Conservation (phyloP, 2,329 filamentous ascomycete genomes). For the Fusarium tricinctum region DNA sequence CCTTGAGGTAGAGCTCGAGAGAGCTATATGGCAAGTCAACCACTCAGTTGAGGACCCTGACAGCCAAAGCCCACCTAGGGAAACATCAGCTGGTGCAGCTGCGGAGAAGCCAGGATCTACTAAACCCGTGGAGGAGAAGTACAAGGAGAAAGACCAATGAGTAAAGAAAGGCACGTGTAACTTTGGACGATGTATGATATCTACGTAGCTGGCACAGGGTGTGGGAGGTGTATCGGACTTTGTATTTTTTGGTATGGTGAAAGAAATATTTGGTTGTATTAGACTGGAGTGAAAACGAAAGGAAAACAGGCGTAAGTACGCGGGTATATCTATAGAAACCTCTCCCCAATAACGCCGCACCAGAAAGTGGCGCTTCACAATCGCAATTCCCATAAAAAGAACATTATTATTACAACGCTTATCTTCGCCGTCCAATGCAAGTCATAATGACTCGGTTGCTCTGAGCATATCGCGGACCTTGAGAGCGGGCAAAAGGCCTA, state of each 20-base stretch:
- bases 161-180: conserved; percentile 14
- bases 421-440: conserved; percentile 5
- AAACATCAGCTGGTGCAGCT: conserved; percentile 32
- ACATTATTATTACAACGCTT: conserved; percentile 10
- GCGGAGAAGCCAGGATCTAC: conserved; percentile 29
- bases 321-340: conserved; percentile 50
- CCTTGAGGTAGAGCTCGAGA: conserved; percentile 78
- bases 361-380: conserved; percentile 27
- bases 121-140: conserved; percentile 33
- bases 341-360: conserved; percentile 43
- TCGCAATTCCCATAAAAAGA: conserved; percentile 39
- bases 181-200: conserved; percentile 47
- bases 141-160: conserved; percentile 44
- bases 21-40: conserved; percentile 82
- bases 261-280: conserved; percentile 33
- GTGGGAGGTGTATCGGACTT: conserved; percentile 32
- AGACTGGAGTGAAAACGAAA: conserved; percentile 34
- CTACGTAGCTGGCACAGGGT: conserved; percentile 20
- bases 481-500: conserved; percentile 48
- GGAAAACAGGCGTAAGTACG: conserved; percentile 38
- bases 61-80: conserved; percentile 24
- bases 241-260: conserved; percentile 11
- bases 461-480: conserved; percentile 41
- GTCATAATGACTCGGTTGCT: conserved; percentile 46
- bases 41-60: conserved; percentile 59